Evolutionary conservation across 225 moss, liverwort and hornwort genomes (phyloP), one percentile per base, ranked within the genome.

Genomic region (Thuidium tamariscinum): DNA sequence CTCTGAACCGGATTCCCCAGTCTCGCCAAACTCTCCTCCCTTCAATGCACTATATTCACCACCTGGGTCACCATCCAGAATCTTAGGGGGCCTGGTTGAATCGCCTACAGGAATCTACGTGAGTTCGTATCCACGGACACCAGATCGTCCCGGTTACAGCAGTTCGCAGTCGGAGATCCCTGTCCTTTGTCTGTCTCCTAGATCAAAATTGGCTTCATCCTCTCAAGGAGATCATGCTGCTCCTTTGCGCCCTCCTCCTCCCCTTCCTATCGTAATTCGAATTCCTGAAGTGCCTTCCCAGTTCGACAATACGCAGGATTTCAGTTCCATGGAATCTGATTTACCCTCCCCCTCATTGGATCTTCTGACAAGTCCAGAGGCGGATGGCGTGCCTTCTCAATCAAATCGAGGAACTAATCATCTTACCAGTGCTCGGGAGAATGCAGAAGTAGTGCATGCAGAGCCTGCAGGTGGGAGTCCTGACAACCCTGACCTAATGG

Each of bases 21-120:
- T 70, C 71, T 89, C 90, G 51, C 89, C 89, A 15, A 87, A 86
- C 49, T 90, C 91, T 70, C 91, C 91, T 87, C 78, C 86, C 36
- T 93, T 92, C 74, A 87, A 86, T 69, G 86, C 90, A 74, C 91
- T 92, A 57, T 93, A 90, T 66, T 91, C 90, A 70, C 91, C 91
- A 48, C 89, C 90, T 77, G 88, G 87, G 68, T 92, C 89, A 44
- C 88, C 93, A 72, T 84, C 86, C 56, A 85, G 88, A 86, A 48
- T 81, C 41, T 72, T 85, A 70, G 89, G 74, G 57, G 83, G 82
- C 36, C 77, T 78, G 67, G 70, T 59, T 48, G 85, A 90, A 67
- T 93, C 92, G 52, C 89, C 92, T 19, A 52, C 88, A 72, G 88
- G 88, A 80, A 74, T 79, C 13, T 78, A 72, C 20, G 29, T 51